Evolutionary conservation across 2,329 filamentous ascomycete genomes (phyloP).

Genomic region (Rugonectria rugulosa): DNA sequence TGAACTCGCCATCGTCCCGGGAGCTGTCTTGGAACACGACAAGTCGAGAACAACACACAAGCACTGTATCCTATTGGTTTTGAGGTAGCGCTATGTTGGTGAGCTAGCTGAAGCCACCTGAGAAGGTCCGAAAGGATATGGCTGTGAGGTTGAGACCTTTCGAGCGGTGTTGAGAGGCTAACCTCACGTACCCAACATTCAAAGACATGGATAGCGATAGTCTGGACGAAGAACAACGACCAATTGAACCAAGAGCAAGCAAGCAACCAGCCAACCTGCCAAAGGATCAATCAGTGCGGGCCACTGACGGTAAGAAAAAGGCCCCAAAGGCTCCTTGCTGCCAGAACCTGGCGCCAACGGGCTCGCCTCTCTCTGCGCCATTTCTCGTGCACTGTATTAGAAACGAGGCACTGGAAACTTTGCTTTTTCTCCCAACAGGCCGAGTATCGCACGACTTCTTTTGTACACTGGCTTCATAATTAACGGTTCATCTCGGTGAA

Average conservation of each 20-base stretch:
- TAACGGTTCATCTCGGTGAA: neutral
- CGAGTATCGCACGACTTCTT: conserved; percentile 1
- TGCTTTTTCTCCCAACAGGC: conserved; percentile 17
- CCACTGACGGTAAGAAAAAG: neutral
- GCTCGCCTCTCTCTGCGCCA: neutral
- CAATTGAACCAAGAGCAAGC: too few species aligned
- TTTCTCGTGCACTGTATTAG: neutral
- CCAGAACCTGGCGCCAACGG: too few species aligned
- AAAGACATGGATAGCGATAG: neutral
- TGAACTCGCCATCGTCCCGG: too few species aligned
- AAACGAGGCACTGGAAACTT: neutral
- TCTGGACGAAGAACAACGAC: neutral
- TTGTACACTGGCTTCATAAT: neutral
- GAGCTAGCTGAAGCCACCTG: too few species aligned
- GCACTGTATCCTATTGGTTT: too few species aligned
- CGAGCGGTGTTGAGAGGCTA: neutral
- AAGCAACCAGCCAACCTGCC: neutral
- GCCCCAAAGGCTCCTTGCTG: conserved; percentile 8
- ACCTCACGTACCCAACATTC: neutral
- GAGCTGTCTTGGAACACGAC: neutral
- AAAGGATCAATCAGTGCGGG: neutral
- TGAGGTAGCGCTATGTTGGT: too few species aligned
- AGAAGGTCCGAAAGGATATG: neutral
- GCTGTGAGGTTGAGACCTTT: neutral
- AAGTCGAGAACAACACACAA: neutral